These are phyloP conservation scores for Rhodotorula sp. DNA, from an alignment of 1,284 basidiomycete genomes.

Conservation along the genomic window DNA sequence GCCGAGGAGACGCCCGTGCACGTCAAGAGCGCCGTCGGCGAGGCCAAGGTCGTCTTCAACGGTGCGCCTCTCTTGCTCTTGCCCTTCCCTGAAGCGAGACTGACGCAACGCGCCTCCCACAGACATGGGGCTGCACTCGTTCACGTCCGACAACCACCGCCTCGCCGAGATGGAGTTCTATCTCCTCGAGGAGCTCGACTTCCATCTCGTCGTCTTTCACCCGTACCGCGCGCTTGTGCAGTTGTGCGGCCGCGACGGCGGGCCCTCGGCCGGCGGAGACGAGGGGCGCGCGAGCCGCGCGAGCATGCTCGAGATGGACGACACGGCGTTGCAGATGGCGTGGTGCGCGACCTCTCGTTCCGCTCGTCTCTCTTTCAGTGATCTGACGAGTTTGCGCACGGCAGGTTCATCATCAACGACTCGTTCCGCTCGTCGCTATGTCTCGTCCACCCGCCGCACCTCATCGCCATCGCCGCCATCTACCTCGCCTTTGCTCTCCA, in stretches of 20 bases:
- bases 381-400: too few relatives aligned
- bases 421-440: slow-evolving; percentile 88
- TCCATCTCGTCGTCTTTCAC: slow-evolving; percentile 89
- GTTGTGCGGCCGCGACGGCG: slow-evolving; percentile 61
- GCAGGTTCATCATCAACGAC: slow-evolving; percentile 94
- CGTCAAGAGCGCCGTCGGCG: slow-evolving; percentile 86
- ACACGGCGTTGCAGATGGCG: slow-evolving; percentile 69
- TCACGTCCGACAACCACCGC: slow-evolving; percentile 75
- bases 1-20: slow-evolving; percentile 94
- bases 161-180: slow-evolving; percentile 99
- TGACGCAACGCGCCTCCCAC: not conserved
- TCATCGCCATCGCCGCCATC: slow-evolving; percentile 86
- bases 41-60: slow-evolving; percentile 74
- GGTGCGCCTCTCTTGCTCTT: slow-evolving; percentile 57
- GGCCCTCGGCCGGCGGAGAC: slow-evolving; percentile 23
- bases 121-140: slow-evolving; percentile 63
- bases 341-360: slow-evolving; percentile 54
- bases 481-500: slow-evolving; percentile 73
- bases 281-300: slow-evolving; percentile 46
- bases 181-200: slow-evolving; percentile 92
- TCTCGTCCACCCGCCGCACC: slow-evolving; percentile 87
- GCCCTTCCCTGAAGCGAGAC: not conserved
- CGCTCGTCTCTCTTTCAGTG: not conserved
- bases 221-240: slow-evolving; percentile 84
- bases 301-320: slow-evolving; percentile 65